Percentiles rank a stretch among this genome's conserved stretches.
Evolutionary conservation across 2,329 filamentous ascomycete genomes (phyloP).

Genomic region (Fusarium sp.): DNA sequence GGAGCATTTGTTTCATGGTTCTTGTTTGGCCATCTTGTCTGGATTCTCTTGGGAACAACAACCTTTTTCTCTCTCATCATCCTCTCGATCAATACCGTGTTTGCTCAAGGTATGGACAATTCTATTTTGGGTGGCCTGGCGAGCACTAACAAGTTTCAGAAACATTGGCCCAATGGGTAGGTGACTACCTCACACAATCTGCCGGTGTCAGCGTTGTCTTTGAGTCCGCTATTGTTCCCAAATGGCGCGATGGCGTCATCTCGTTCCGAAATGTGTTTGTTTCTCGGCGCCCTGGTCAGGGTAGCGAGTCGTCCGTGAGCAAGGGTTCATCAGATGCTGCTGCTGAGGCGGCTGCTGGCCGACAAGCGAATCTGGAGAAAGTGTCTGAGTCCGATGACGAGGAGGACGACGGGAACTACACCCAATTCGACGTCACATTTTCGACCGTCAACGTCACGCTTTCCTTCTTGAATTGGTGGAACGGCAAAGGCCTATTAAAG

Average conservation of each 20-base stretch:
- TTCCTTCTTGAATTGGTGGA: conserved; percentile 99
- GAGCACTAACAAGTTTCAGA: conserved; percentile 59
- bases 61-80: conserved; percentile 95
- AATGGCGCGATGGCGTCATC: conserved; percentile 94
- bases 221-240: conserved; percentile 96
- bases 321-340: conserved; percentile 92
- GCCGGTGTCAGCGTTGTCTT: conserved; percentile 94
- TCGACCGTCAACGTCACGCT: conserved; percentile 95
- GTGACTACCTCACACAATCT: conserved; percentile 93
- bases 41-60: conserved; percentile 95
- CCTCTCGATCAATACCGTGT: conserved; percentile 90
- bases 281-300: conserved; percentile 85
- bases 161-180: conserved; percentile 90
- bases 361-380: conserved; percentile 54
- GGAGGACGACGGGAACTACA: conserved; percentile 91
- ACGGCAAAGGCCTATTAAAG: conserved; percentile 87
- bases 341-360: conserved; percentile 80
- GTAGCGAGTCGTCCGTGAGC: conserved; percentile 75
- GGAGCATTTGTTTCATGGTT: conserved; percentile 95
- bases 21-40: conserved; percentile 88
- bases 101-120: conserved; percentile 78
- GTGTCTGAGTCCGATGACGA: conserved; percentile 45
- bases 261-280: conserved; percentile 97
- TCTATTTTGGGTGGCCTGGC: not conserved
- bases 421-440: conserved; percentile 94